Evolutionary conservation across 441 rosid species (phyloP), one percentile per base, ranked within the genome.

Genomic region (Corymbia calophylla): DNA sequence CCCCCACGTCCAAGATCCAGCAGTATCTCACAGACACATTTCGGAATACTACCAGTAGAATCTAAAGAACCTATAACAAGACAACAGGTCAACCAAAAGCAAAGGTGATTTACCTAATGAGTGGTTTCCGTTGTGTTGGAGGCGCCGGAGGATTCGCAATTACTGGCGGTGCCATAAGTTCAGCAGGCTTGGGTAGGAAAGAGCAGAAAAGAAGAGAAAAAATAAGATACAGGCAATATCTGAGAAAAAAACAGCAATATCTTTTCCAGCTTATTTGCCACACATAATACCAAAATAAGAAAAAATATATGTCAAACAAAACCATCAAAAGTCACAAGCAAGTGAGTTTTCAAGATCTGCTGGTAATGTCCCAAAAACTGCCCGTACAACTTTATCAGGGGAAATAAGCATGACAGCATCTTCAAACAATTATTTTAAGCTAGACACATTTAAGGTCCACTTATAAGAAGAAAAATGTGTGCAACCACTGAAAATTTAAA

Each of bases 111-210:
- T 94, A 95, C 99, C 98, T 95, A 88, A 98, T 96, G 86, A 95
- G 92, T 14, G 98, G 99, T 91, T 96, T 98, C 87, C 91, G 89
- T 90, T 92, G 96, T 49, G 91, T 93, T 48, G 90, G 90, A 44
- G 96, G 92, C 23, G 94, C 93, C 84, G 93, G 89, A 56, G 96
- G 90, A 29, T 89, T 58, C 88, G 64, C 95, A 84, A 86, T 89
- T 3, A 91, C 82, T 31, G 90, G 87, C 27, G 93, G 93, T 81
- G 92, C 94, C 51, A 90, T 80, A 87, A 95, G 97, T 90, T 96
- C 98, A 27, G 89, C 88, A 92, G 94, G 94, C 99, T 97, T 89
- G 47, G 48, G 64, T 27, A 86, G 49, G 64, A 54, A 54, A 86
- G 87, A 47, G 51, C 27, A 27, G 32, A 84, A 15, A 49, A 60